Evolutionary conservation across 2,329 filamentous ascomycete species (phyloP).

Genomic region (Pseudogymnoascus sp.): DNA sequence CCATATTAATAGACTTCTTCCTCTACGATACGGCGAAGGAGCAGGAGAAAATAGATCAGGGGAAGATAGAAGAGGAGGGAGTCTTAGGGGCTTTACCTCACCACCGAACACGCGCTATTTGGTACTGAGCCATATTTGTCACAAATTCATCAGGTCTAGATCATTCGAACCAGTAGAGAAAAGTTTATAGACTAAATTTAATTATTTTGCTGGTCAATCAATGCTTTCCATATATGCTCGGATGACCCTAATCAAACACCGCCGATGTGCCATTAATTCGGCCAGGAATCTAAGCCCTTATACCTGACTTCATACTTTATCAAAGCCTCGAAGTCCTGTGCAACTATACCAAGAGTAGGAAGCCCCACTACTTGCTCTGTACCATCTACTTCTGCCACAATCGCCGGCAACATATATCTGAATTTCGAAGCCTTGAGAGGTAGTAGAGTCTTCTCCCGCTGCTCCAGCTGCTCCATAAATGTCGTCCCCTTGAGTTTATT

Average conservation of each 20-base stretch:
- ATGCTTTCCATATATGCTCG: background rate
- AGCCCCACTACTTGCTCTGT: slow-evolving; percentile 20
- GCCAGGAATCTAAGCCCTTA: slow-evolving; percentile 20
- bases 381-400: slow-evolving; percentile 14
- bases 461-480: background rate
- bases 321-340: background rate
- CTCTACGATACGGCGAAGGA: slow-evolving; percentile 93
- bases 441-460: background rate
- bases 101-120: slow-evolving; percentile 87
- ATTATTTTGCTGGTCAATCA: background rate
- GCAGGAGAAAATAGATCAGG: slow-evolving; percentile 55
- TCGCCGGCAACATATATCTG: slow-evolving; percentile 22
- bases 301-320: slow-evolving; percentile 23
- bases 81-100: slow-evolving; percentile 62
- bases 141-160: background rate
- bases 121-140: slow-evolving; percentile 55
- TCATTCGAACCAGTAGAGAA: background rate
- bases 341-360: slow-evolving; percentile 21
- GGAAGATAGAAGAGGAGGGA: slow-evolving; percentile 25
- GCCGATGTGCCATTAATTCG: background rate
- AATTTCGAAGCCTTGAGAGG: slow-evolving; percentile 17
- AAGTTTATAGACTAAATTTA: slow-evolving; percentile 5
- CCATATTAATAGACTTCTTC: slow-evolving; percentile 94
- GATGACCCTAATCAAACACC: background rate
- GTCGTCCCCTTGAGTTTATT: slow-evolving; percentile 12